Evolutionary conservation across 2,329 filamentous ascomycete species (phyloP).

Genomic region (Mycocentrospora acerina): DNA sequence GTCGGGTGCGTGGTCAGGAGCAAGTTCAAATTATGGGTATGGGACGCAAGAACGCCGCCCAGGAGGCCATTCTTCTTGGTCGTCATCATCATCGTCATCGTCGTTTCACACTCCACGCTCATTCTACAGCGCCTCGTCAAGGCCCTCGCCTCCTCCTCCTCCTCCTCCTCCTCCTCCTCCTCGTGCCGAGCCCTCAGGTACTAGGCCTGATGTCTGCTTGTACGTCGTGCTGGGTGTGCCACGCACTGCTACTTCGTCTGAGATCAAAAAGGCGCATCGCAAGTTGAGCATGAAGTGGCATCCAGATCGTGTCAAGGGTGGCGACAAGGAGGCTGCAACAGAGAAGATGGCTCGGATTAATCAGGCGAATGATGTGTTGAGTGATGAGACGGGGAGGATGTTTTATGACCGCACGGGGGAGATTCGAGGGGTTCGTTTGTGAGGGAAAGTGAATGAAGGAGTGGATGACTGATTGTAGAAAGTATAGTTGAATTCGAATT

Average conservation of each 20-base stretch:
- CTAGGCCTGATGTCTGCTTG: slow-evolving; percentile 56
- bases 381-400: slow-evolving; percentile 10
- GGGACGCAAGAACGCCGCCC: too few species aligned
- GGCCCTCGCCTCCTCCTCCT: too few species aligned
- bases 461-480: not conserved
- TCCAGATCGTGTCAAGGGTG: slow-evolving; percentile 60
- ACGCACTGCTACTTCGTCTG: slow-evolving; percentile 70
- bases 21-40: too few species aligned
- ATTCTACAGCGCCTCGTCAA: too few species aligned
- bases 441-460: not conserved
- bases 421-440: not conserved
- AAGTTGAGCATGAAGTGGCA: slow-evolving; percentile 92
- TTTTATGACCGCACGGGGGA: slow-evolving; percentile 20
- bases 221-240: slow-evolving; percentile 80
- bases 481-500: not conserved
- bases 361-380: slow-evolving; percentile 19
- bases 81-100: too few species aligned
- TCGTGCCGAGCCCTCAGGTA: not conserved
- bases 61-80: too few species aligned
- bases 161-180: too few species aligned
- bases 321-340: slow-evolving; percentile 11
- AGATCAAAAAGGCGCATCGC: slow-evolving; percentile 97
- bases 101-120: too few species aligned
- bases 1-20: too few species aligned
- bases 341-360: slow-evolving; percentile 27